These are phyloP conservation scores for Aspergillus carbonarius DNA, from an alignment of 2,329 filamentous ascomycete genomes.

Conservation along the genomic window DNA sequence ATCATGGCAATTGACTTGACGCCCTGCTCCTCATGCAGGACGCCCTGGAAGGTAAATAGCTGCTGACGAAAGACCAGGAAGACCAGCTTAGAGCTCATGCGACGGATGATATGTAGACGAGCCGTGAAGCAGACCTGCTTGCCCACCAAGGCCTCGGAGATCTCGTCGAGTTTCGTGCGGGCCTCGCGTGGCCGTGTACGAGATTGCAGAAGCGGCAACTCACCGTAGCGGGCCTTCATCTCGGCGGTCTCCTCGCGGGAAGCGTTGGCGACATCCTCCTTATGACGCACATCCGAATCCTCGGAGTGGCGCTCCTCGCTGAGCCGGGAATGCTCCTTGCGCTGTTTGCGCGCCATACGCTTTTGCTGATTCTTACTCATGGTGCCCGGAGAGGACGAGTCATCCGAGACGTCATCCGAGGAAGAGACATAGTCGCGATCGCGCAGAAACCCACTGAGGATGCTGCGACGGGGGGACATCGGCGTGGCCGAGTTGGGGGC, in stretches of 20 bases:
- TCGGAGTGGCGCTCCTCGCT: conserved; percentile 46
- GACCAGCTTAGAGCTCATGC: conserved; percentile 76
- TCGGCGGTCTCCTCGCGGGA: conserved; percentile 57
- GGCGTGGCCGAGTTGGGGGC: conserved; percentile 19
- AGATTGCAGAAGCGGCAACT: conserved; percentile 59
- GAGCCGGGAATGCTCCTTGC: conserved; percentile 40
- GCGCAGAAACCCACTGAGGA: conserved; percentile 42
- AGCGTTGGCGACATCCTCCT: conserved; percentile 48
- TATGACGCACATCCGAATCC: conserved; percentile 38
- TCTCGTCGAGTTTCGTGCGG: conserved; percentile 52
- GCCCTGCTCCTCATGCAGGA: conserved; percentile 63
- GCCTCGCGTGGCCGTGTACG: conserved; percentile 50
- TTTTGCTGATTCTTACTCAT: conserved; percentile 50
- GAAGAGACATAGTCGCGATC: conserved; percentile 43
- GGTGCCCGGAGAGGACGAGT: conserved; percentile 32
- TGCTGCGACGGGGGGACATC: conserved; percentile 39
- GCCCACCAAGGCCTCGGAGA: conserved; percentile 55
- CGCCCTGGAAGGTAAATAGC: conserved; percentile 78
- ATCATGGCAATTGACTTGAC: conserved; percentile 72
- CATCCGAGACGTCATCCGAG: conserved; percentile 44
- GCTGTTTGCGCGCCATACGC: conserved; percentile 42
- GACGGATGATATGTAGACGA: conserved; percentile 74
- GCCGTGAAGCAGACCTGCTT: conserved; percentile 66
- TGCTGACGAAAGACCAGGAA: conserved; percentile 87
- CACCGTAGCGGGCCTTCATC: conserved; percentile 59